Evolutionary conservation across 1,139 yeast species (phyloP).

Genomic region (Diutina sp.): DNA sequence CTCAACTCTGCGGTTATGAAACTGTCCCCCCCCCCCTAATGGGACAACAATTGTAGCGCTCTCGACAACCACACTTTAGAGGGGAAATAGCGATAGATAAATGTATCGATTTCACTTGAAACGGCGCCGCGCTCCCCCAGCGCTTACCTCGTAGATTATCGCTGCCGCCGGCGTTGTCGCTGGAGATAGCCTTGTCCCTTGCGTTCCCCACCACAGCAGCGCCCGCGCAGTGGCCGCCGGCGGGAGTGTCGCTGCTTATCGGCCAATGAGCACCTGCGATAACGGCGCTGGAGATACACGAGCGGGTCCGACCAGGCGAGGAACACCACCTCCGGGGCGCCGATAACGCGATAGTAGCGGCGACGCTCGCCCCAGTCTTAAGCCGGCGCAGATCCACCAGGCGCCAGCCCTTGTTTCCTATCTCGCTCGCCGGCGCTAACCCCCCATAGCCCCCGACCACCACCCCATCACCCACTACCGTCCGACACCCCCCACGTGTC

Average conservation of each 20-base stretch:
- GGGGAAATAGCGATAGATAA: no score
- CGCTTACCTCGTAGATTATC: no score
- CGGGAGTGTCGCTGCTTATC: background rate
- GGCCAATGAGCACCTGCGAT: conserved; percentile 1
- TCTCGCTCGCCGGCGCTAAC: no score
- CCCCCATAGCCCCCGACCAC: background rate
- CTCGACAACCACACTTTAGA: no score
- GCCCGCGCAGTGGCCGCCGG: background rate
- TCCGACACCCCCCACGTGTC: background rate
- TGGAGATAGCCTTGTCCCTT: no score
- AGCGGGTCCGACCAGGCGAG: background rate
- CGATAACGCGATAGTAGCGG: background rate
- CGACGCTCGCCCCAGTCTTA: background rate
- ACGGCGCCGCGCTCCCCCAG: no score
- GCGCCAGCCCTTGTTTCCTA: no score
- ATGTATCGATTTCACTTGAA: no score
- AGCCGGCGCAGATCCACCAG: background rate
- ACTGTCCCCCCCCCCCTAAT: background rate
- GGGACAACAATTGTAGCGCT: no score
- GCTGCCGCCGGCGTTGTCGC: no score
- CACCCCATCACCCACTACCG: background rate
- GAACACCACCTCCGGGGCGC: background rate
- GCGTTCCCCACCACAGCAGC: no score
- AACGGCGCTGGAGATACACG: background rate
- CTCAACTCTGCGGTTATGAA: background rate